Base-by-base conservation (phyloP, 768 basidiomycete genomes). In the Mycena indigotica region DNA sequence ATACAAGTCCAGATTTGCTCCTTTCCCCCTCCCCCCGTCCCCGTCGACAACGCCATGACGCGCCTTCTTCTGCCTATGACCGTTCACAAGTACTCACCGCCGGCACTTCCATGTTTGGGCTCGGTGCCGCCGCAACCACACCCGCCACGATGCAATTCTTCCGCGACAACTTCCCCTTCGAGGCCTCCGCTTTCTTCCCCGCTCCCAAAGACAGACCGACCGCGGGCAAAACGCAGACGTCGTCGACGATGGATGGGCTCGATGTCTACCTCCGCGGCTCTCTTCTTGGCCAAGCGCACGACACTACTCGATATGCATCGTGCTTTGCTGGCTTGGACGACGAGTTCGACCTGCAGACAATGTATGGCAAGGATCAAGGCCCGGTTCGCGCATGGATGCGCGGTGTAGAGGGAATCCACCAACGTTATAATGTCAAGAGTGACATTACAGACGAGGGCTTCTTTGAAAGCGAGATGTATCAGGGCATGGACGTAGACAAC, bases 1-100 rank as follows among this genome's bases (percentile, higher is more conserved):
- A 83, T 1, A 80, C 78, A 25, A 48, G 76, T 80, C 25, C 69
- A 73, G 50, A 75, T 85, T 30, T 69, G 82, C 26, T 60, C 57
- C 12, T 44, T 50, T 28, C 57, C 58, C 25, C 52, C 64, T 40
- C 48, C 28, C 32, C 17, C 53, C 26, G 40, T 50, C 32, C 19
- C 39, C 40, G 26, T 32, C 48, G 56, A 13, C 57, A 60, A 15
- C 57, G 58, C n/a, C 68, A 67, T 10, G 69, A 69, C 10, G 58
- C 67, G 5, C 71, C 73, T 55, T 69, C 67, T 6, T 64, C 32
- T 45, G 68, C 46, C 13, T 25, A 70, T 41, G 58, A 57, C 28
- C 62, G 60, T 3, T 72, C 70, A 4, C 72, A 69, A 50, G 57
- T 69, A 2, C 58, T 68, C 44, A 70, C 67, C 50, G 55, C 67